phyloP scores from a whole-genome alignment of 2,329 filamentous ascomycete species.

The Trichophyton mentagrophytes region DNA sequence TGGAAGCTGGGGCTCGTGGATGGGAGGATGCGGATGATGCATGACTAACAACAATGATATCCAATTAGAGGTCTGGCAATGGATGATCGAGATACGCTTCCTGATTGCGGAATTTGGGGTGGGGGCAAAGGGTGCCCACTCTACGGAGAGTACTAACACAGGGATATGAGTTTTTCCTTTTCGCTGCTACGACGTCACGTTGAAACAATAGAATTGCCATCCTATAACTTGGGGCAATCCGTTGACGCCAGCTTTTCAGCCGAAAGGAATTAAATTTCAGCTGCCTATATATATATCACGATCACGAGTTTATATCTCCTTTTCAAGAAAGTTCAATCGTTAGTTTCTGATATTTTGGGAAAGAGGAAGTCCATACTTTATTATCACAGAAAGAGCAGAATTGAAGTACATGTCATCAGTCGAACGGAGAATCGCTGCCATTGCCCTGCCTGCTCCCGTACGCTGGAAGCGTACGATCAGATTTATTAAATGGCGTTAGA shows the following conservation, averaged over 20 bases:
- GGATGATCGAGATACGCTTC: not conserved
- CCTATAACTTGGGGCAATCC: not conserved
- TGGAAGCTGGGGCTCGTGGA: too few relatives aligned
- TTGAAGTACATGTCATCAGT: constrained; percentile 6
- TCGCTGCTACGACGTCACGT: not conserved
- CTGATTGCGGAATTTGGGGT: not conserved
- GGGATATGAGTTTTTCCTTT: not conserved
- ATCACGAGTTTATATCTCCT: not conserved
- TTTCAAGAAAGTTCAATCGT: not conserved
- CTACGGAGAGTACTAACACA: not conserved
- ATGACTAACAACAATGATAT: not conserved
- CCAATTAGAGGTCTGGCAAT: not conserved
- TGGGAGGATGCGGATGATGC: not conserved
- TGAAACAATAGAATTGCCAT: not conserved
- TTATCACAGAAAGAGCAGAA: not conserved
- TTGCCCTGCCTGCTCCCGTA: constrained; percentile 13
- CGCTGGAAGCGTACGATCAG: constrained; percentile 25
- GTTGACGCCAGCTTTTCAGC: not conserved
- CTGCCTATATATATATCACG: not conserved
- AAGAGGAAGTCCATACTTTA: not conserved
- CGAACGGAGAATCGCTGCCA: constrained; percentile 5
- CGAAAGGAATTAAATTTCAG: not conserved
- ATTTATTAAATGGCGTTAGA: constrained; percentile 29
- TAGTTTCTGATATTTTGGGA: too few relatives aligned
- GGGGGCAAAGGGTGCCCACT: not conserved